Conservation (phyloP, 148 eudicot genomes). For the Bassia scoparia region DNA sequence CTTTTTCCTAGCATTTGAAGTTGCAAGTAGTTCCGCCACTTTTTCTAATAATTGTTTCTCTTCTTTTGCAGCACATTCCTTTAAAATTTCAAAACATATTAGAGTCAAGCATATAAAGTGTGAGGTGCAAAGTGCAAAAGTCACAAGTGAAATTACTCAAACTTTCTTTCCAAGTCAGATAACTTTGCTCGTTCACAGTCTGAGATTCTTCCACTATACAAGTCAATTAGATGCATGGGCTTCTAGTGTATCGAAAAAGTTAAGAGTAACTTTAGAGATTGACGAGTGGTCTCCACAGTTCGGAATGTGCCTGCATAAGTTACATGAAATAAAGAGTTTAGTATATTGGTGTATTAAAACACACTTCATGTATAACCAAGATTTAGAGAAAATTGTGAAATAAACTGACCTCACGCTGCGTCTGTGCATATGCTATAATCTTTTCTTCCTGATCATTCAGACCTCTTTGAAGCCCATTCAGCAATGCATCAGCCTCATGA, state of each 20-base stretch:
- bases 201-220: constrained; percentile 80
- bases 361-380: neutral
- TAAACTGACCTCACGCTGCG: constrained; percentile 67
- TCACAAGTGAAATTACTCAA: constrained; percentile 48
- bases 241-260: constrained; percentile 70
- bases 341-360: neutral
- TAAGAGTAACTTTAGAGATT: constrained; percentile 67
- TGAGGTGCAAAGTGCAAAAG: constrained; percentile 13
- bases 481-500: constrained; percentile 73
- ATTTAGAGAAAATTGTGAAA: too few species aligned
- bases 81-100: constrained; percentile 9
- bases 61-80: constrained; percentile 94
- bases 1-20: constrained; percentile 90
- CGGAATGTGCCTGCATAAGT: constrained; percentile 77
- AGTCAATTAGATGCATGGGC: constrained; percentile 69
- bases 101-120: constrained; percentile 7
- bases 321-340: neutral
- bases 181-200: constrained; percentile 61
- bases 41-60: constrained; percentile 76
- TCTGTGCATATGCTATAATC: constrained; percentile 58
- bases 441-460: constrained; percentile 75
- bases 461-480: constrained; percentile 73
- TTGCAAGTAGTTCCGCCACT: constrained; percentile 91
- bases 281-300: constrained; percentile 73
- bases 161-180: constrained; percentile 78